Evolutionary conservation across 768 basidiomycete genomes (phyloP).

Genomic region (Pulveroboletus frians): DNA sequence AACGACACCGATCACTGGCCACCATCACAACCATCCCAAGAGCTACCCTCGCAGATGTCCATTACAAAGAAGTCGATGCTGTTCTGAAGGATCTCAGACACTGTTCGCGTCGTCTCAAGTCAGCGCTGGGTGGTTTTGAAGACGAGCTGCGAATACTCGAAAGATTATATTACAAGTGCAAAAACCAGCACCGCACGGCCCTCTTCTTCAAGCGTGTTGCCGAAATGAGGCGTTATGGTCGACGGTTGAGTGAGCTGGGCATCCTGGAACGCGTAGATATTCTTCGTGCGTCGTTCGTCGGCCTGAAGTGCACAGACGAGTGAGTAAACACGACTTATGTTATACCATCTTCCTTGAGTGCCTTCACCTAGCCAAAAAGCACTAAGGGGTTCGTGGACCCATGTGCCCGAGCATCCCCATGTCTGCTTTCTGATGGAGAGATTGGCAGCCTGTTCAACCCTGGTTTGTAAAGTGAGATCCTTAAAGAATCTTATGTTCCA

Average conservation of each 20-base stretch:
- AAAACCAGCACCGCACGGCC: conserved; percentile 52
- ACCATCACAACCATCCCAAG: conserved; percentile 15
- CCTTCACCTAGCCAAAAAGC: conserved; percentile 39
- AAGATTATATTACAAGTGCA: conserved; percentile 71
- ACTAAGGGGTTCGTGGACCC: conserved; percentile 61
- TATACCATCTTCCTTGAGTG: not conserved
- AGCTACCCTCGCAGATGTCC: conserved; percentile 14
- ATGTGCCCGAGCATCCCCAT: conserved; percentile 41
- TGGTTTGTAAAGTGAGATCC: conserved; percentile 46
- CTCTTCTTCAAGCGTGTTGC: conserved; percentile 61
- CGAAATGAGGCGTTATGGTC: conserved; percentile 51
- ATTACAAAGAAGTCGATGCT: conserved; percentile 44
- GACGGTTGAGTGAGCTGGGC: conserved; percentile 15
- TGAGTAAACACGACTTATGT: conserved; percentile 5
- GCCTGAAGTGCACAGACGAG: conserved; percentile 23
- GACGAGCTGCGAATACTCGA: conserved; percentile 49
- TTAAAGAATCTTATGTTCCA: not conserved
- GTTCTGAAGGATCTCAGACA: conserved; percentile 57
- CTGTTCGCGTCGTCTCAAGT: conserved; percentile 48
- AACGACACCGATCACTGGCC: conserved; percentile 6
- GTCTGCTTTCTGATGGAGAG: conserved; percentile 35
- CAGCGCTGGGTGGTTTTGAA: conserved; percentile 29
- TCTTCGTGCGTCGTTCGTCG: conserved; percentile 28
- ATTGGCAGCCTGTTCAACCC: conserved; percentile 30
- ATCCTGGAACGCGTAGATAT: conserved; percentile 20